Conservation (phyloP, 2,329 filamentous ascomycete genomes). For the Paecilomyces dactylethromorphus region DNA sequence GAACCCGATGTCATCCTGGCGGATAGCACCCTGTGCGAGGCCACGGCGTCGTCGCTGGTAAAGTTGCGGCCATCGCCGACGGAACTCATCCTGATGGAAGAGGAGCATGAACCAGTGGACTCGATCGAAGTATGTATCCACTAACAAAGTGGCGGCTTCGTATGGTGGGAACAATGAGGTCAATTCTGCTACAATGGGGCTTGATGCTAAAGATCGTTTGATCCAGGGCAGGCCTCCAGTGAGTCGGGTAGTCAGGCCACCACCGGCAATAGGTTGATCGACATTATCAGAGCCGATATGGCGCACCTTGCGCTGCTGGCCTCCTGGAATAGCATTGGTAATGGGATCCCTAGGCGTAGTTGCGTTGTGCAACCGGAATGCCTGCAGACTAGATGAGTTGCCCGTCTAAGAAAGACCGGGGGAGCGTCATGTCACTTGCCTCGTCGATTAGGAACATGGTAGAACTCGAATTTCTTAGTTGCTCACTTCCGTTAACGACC, state of each 20-base stretch:
- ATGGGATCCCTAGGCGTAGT: neutral
- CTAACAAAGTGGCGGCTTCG: conserved; percentile 10
- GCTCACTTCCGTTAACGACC: too few relatives aligned
- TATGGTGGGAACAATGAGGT: neutral
- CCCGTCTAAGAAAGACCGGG: neutral
- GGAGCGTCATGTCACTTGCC: neutral
- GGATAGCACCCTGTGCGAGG: neutral
- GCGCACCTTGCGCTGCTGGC: neutral
- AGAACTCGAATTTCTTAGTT: neutral
- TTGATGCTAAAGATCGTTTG: neutral
- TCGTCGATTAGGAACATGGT: neutral
- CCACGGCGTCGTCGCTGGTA: neutral
- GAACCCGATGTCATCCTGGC: neutral
- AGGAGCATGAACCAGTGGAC: conserved; percentile 35
- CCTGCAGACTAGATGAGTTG: neutral
- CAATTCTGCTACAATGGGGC: neutral
- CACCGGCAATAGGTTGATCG: too few relatives aligned
- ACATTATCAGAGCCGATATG: neutral
- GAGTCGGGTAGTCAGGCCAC: too few relatives aligned
- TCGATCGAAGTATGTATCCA: conserved; percentile 33
- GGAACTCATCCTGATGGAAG: conserved; percentile 30
- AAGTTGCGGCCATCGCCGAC: conserved; percentile 9
- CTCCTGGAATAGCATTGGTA: neutral
- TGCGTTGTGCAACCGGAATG: neutral
- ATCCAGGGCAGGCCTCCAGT: neutral